Conservation (phyloP, 768 basidiomycete species). For the Tremella yokohamensis region DNA sequence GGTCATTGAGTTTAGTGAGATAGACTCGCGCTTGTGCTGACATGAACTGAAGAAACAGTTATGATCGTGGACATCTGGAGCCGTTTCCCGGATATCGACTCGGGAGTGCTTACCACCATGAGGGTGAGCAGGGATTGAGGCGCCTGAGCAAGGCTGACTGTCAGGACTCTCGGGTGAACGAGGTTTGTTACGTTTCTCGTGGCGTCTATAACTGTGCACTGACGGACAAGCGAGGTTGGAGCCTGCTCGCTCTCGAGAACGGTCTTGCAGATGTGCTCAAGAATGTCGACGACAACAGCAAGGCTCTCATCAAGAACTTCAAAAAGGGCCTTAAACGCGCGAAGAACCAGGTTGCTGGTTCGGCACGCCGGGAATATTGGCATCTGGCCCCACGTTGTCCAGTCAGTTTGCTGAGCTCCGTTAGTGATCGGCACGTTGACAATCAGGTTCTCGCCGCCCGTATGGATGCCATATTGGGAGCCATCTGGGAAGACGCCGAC, state of each 20-base stretch:
- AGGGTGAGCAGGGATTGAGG: no score
- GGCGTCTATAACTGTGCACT: no score
- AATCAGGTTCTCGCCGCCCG: neutral
- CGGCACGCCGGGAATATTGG: neutral
- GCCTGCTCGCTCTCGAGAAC: neutral
- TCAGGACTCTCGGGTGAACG: slow-evolving; percentile 2
- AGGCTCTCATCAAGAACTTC: neutral
- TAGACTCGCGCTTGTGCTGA: no score
- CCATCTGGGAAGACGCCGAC: slow-evolving; percentile 5
- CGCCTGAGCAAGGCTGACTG: neutral
- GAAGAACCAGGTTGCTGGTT: neutral
- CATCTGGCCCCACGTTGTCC: neutral
- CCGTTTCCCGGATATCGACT: neutral
- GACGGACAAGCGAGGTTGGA: neutral
- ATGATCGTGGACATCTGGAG: neutral
- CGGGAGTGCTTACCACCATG: no score
- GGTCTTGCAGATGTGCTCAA: neutral
- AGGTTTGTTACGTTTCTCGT: no score
- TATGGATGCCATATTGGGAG: neutral
- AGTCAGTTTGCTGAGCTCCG: neutral
- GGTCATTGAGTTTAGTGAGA: neutral
- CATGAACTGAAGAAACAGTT: neutral
- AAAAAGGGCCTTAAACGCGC: neutral
- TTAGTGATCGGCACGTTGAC: neutral
- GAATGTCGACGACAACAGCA: neutral